Conservation (phyloP, 2,329 filamentous ascomycete species). For the Monosporascus sp. region DNA sequence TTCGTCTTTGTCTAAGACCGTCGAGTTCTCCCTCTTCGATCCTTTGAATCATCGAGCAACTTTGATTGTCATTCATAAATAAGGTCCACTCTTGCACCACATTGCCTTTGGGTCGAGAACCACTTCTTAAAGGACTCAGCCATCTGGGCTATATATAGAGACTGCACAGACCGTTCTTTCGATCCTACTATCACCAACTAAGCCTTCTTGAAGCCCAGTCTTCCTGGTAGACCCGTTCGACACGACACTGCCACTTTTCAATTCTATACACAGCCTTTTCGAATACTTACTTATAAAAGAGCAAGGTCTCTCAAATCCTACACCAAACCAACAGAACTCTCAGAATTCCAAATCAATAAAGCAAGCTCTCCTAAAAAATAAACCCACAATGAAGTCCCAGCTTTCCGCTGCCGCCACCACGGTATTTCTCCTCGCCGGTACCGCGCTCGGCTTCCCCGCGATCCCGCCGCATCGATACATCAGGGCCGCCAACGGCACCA, state of each 20-base stretch:
- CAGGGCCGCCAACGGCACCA: conserved; percentile 4
- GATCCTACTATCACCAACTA: not conserved
- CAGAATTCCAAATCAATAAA: conserved; percentile 2
- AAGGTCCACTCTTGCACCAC: no score
- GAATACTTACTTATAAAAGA: not conserved
- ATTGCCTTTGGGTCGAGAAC: no score
- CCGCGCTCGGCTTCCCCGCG: conserved; percentile 18
- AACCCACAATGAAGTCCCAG: conserved; percentile 23
- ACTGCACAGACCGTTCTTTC: not conserved
- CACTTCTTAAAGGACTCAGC: not conserved
- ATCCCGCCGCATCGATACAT: not conserved
- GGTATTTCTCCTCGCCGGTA: conserved; percentile 20
- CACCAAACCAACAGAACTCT: conserved; percentile 6
- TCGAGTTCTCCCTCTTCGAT: not conserved
- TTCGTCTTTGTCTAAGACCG: not conserved
- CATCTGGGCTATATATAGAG: not conserved
- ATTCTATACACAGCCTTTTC: not conserved
- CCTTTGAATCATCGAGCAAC: no score
- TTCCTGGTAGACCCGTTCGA: not conserved
- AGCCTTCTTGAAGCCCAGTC: no score
- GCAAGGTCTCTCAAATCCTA: not conserved
- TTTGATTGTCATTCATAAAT: no score
- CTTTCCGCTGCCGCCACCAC: conserved; percentile 15
- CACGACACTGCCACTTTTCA: not conserved
- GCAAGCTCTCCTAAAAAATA: conserved; percentile 1